Evolutionary conservation across 352 stramenopile species (phyloP), one percentile per base, ranked within the genome.

Genomic region (Thraustotheca clavata): DNA sequence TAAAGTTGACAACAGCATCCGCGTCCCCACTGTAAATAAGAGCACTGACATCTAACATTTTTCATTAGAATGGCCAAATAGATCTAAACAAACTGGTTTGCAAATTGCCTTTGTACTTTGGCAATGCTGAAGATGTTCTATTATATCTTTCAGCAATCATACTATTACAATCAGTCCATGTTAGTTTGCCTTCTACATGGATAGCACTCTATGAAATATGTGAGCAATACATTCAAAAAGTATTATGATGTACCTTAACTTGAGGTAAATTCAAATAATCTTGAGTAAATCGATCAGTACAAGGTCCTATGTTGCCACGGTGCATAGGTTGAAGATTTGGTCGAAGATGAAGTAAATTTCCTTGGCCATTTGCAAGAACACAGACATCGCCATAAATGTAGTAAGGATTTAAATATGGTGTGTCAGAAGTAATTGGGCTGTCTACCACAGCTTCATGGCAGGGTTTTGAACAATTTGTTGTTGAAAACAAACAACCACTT

Each of bases 341-440:
- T 9, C 33, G 24, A 18, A 24, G 14, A 41, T 62, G 49, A 38
- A 87, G 59, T 18, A 75, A 74, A 31, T 31, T 52, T 8, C 62
- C 71, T 60, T 88, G 77, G 24, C 65, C 71, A 59, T 85, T 87
- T 52, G 73, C 76, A 35, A 87, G 55, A 32, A 76, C 73, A 41
- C 80, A 89, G 52, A 82, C 63, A 48, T 89, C 80, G 33, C 80
- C 79, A 61, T 89, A 88, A 54, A 89, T 87, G 70, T 82, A 84
- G 68, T 83, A 89, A 55, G 74, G 69, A 59, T 89, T 86, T 62
- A 89, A 86, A n/a, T 79, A 66, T 2, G 52, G 70, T 18, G 67
- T 70, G 41, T 82, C 76, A 7, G 77, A 69, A 18, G 75, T 73
- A 16, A 71, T 66, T 49, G 76, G 71, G 4, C 69, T 76, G 49